Percentiles rank a stretch among this genome's conserved stretches.
Evolutionary conservation across 2,329 filamentous ascomycete species (phyloP).

Genomic region (Akanthomyces uredinophilus): DNA sequence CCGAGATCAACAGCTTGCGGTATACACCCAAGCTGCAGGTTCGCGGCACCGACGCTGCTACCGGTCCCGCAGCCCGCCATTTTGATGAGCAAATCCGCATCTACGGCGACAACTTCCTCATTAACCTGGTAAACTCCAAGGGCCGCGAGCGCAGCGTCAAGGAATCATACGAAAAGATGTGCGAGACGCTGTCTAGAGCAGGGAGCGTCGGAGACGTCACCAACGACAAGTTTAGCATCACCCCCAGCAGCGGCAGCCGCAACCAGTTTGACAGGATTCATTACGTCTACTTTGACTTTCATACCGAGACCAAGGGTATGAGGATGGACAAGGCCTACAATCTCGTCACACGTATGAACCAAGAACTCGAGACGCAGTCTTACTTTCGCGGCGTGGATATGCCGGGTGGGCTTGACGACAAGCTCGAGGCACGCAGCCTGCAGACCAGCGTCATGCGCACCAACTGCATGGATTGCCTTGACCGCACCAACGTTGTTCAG

Average conservation of each 20-base stretch:
- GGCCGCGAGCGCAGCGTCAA: slow-evolving; percentile 87
- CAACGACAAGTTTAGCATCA: slow-evolving; percentile 73
- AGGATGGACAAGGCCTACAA: slow-evolving; percentile 88
- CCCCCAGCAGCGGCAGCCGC: slow-evolving; percentile 58
- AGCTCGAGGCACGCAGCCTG: slow-evolving; percentile 71
- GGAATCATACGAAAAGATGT: slow-evolving; percentile 87
- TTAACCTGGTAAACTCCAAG: slow-evolving; percentile 96
- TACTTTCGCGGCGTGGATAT: slow-evolving; percentile 93
- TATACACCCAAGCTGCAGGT: slow-evolving; percentile 91
- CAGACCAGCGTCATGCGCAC: slow-evolving; percentile 92
- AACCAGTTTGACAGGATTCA: slow-evolving; percentile 77
- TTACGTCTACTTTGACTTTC: slow-evolving; percentile 98
- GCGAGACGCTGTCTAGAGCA: slow-evolving; percentile 67
- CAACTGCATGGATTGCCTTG: slow-evolving; percentile 99
- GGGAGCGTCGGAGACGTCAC: slow-evolving; percentile 61
- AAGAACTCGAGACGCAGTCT: slow-evolving; percentile 70
- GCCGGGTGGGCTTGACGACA: slow-evolving; percentile 64
- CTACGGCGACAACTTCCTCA: slow-evolving; percentile 95
- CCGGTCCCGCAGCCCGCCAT: slow-evolving; percentile 75
- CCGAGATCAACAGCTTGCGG: slow-evolving; percentile 86
- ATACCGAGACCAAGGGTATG: slow-evolving; percentile 93
- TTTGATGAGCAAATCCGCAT: slow-evolving; percentile 89
- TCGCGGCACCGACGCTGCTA: slow-evolving; percentile 73
- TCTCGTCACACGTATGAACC: slow-evolving; percentile 74
- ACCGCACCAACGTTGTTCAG: slow-evolving; percentile 96